A percentile compares a stretch with the other conserved stretches of the same genome.
These are phyloP conservation scores for Pyrenula aspistea DNA, from an alignment of 495 filamentous ascomycete genomes.

Conservation along the genomic window DNA sequence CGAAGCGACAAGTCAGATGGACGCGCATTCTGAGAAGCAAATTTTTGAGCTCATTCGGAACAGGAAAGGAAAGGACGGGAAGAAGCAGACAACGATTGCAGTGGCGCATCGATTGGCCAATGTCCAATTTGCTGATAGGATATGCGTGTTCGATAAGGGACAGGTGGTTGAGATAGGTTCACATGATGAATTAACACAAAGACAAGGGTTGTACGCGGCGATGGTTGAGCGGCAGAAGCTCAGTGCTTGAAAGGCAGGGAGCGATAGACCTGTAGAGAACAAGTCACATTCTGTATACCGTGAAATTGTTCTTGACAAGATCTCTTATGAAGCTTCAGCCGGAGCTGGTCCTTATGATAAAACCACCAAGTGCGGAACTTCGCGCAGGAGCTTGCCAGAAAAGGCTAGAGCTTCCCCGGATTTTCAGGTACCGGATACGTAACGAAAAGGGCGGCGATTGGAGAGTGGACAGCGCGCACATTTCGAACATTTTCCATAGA, in stretches of 20 bases:
- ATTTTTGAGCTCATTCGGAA: conserved; percentile 39
- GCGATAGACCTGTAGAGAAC: no score
- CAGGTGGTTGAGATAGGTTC: conserved; percentile 19
- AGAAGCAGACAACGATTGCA: conserved; percentile 19
- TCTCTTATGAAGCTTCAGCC: no score
- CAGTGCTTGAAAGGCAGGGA: not conserved
- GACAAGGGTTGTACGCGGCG: conserved; percentile 16
- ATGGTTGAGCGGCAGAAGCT: conserved; percentile 15
- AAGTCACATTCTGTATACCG: no score
- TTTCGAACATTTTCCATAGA: no score
- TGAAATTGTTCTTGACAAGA: no score
- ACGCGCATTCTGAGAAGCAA: conserved; percentile 59
- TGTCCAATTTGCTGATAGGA: conserved; percentile 24
- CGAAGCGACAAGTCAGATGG: conserved; percentile 64
- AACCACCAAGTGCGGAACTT: not conserved
- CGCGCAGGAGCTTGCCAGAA: not conserved
- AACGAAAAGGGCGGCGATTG: no score
- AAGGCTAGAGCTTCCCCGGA: not conserved
- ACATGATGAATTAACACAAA: conserved; percentile 14
- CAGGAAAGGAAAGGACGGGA: conserved; percentile 18
- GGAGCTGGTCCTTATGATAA: no score
- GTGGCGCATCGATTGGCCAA: conserved; percentile 24
- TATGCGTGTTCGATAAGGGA: conserved; percentile 24
- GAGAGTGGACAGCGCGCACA: no score
- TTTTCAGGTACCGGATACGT: not conserved